Evolutionary conservation across 768 basidiomycete genomes (phyloP).

Genomic region (Termitomyces sp.): DNA sequence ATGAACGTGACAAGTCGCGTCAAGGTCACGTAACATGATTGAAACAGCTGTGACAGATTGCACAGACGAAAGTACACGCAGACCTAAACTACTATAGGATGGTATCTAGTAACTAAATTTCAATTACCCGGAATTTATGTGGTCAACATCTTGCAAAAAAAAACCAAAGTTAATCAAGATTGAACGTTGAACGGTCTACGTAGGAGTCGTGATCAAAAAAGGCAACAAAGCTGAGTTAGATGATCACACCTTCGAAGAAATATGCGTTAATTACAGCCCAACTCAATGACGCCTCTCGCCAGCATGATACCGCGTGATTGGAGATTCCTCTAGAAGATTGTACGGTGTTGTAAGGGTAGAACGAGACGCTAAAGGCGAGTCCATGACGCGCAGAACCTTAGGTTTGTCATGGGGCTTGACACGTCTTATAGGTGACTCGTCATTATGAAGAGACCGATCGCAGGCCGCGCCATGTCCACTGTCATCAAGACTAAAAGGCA

Average conservation of each 20-base stretch:
- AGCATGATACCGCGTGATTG: conserved; percentile 23
- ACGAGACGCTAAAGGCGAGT: conserved; percentile 25
- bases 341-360: conserved; percentile 9
- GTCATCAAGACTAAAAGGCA: conserved; percentile 25
- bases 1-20: conserved; percentile 1
- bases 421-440: conserved; percentile 53
- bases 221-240: neutral
- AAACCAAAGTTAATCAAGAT: neutral
- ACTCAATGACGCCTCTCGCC: conserved; percentile 6
- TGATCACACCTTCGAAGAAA: no score
- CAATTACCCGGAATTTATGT: no score
- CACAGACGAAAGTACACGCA: neutral
- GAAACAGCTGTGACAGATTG: neutral
- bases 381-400: conserved; percentile 25
- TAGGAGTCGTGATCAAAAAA: neutral
- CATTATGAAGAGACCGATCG: conserved; percentile 24
- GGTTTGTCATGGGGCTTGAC: conserved; percentile 25
- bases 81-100: neutral
- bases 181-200: neutral
- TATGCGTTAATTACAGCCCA: neutral
- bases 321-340: conserved; percentile 27
- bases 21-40: conserved; percentile 1
- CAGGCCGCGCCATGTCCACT: conserved; percentile 19
- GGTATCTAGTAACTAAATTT: neutral
- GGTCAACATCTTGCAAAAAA: neutral